Conservation (phyloP, 306 rosid genomes). For the Quercus berberidifolia region DNA sequence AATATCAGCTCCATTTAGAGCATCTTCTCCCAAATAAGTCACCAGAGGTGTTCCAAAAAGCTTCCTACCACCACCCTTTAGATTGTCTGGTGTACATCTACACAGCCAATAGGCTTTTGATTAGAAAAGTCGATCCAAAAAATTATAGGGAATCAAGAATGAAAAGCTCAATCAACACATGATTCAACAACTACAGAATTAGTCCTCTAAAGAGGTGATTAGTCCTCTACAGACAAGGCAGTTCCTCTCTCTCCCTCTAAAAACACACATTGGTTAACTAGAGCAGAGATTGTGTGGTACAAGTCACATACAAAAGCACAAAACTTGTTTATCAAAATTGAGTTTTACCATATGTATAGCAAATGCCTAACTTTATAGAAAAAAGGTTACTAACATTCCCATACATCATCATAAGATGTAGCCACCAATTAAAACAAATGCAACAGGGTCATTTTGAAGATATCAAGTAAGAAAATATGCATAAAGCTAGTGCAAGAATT, state of each 20-base stretch:
- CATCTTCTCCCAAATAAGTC: conserved; percentile 59
- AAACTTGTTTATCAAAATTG: neutral
- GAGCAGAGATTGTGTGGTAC: neutral
- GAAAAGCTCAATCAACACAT: neutral
- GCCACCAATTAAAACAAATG: too few species aligned
- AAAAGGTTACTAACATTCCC: too few species aligned
- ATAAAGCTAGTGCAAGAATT: neutral
- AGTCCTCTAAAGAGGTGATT: neutral
- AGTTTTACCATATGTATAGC: neutral
- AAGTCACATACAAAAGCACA: neutral
- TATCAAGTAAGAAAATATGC: neutral
- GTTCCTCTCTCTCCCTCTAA: neutral
- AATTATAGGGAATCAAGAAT: neutral
- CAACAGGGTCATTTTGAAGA: too few species aligned
- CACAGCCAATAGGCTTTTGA: conserved; percentile 8
- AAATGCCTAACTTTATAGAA: too few species aligned
- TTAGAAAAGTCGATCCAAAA: conserved; percentile 2
- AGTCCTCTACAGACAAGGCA: neutral
- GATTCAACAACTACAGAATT: neutral
- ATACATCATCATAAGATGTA: too few species aligned
- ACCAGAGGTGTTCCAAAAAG: conserved; percentile 86
- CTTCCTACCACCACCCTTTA: conserved; percentile 69
- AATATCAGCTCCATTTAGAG: conserved; percentile 54
- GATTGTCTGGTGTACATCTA: conserved; percentile 48
- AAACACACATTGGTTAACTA: neutral